Percentiles rank a stretch among this genome's conserved stretches.
These are phyloP conservation scores for Dinochytrium kinnereticum DNA, from an alignment of 371 early-diverging fungal species.

Conservation along the genomic window DNA sequence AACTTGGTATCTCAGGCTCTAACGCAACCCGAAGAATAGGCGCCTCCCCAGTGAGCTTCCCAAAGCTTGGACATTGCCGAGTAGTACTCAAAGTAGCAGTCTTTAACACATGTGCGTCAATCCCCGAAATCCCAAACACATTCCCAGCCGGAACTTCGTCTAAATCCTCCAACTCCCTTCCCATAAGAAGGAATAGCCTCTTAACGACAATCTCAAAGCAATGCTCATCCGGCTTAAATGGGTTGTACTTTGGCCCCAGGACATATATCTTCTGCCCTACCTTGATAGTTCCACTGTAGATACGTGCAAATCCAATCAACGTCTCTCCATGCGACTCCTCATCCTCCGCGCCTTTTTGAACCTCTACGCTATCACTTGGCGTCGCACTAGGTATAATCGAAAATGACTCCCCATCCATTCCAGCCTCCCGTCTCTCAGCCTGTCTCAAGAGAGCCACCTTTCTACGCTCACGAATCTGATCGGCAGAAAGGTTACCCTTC, in stretches of 20 bases:
- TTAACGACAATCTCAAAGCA: slow-evolving; percentile 72
- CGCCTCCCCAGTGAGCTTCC: slow-evolving; percentile 45
- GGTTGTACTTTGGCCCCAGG: slow-evolving; percentile 92
- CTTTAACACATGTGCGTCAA: slow-evolving; percentile 82
- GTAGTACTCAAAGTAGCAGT: slow-evolving; percentile 82
- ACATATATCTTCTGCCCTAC: slow-evolving; percentile 87
- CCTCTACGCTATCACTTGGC: no score
- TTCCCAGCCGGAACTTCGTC: slow-evolving; percentile 91
- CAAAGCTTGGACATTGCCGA: slow-evolving; percentile 52
- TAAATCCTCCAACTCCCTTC: slow-evolving; percentile 84
- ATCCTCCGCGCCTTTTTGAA: slow-evolving; percentile 1
- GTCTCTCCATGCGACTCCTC: slow-evolving; percentile 37
- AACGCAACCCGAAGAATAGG: slow-evolving; percentile 94
- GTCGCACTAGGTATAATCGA: no score
- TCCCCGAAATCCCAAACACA: slow-evolving; percentile 93
- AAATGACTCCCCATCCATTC: slow-evolving; percentile 15
- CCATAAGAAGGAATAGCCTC: slow-evolving; percentile 92
- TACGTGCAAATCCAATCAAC: slow-evolving; percentile 90
- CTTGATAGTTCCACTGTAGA: slow-evolving; percentile 88
- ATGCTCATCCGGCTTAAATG: slow-evolving; percentile 61
- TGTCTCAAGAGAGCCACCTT: not conserved
- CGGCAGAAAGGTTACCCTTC: slow-evolving; percentile 72
- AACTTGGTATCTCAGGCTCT: slow-evolving; percentile 82
- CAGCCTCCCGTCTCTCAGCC: slow-evolving; percentile 32
- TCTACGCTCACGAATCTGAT: slow-evolving; percentile 84